Conservation (phyloP, 179 eudicot species). For the Monotropa hypopitys region DNA sequence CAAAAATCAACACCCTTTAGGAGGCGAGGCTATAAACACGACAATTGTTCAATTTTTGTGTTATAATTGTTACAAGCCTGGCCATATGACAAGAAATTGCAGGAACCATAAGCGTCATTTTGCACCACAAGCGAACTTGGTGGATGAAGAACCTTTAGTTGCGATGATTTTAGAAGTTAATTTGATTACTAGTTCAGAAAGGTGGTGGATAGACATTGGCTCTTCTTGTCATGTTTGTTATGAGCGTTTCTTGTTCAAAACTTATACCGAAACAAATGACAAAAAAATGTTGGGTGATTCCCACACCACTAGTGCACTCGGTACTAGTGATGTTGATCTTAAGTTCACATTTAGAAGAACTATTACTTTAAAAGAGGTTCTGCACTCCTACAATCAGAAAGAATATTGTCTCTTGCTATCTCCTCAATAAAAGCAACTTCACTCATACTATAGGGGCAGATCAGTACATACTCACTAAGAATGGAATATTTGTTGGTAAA, state of each 20-base stretch:
- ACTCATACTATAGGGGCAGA: slow-evolving; percentile 3
- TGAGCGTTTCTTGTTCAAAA: slow-evolving; percentile 7
- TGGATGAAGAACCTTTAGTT: background rate
- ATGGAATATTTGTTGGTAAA: slow-evolving; percentile 4
- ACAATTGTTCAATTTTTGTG: no score
- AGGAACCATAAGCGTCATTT: no score
- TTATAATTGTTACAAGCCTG: no score
- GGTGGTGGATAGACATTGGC: slow-evolving; percentile 15
- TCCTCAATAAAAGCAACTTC: slow-evolving; percentile 8
- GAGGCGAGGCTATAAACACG: background rate
- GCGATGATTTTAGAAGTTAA: slow-evolving; percentile 10
- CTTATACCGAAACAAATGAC: background rate
- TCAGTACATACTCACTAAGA: slow-evolving; percentile 4
- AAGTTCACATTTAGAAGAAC: background rate
- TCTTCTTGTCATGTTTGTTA: slow-evolving; percentile 6
- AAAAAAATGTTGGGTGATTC: slow-evolving; percentile 10
- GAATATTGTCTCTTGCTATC: slow-evolving; percentile 4
- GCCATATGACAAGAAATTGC: no score
- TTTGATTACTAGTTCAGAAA: background rate
- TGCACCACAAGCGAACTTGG: no score
- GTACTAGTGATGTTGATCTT: background rate
- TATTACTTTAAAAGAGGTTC: background rate
- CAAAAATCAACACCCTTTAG: background rate
- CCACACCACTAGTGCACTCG: background rate
- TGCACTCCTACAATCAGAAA: background rate